phyloP scores from a whole-genome alignment of 129 eudicot genomes.

The Mikania micrantha region DNA sequence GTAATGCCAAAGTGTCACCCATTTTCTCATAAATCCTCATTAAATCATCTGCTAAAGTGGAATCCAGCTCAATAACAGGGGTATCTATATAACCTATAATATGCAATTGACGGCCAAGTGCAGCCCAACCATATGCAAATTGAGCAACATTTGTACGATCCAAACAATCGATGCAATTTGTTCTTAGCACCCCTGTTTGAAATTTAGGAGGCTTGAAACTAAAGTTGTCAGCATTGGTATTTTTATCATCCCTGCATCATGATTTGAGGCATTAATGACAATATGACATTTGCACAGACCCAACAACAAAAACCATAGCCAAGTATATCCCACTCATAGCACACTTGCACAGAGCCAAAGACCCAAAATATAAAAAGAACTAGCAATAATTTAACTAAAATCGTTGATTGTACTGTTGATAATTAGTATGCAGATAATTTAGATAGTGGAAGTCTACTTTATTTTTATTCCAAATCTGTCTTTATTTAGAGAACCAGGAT shows the following conservation, averaged over 20 bases:
- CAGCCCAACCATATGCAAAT: slow-evolving; percentile 87
- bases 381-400: neutral
- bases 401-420: neutral
- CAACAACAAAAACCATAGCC: neutral
- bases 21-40: slow-evolving; percentile 84
- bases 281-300: neutral
- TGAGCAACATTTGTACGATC: slow-evolving; percentile 98
- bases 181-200: slow-evolving; percentile 84
- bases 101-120: slow-evolving; percentile 82
- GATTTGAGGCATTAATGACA: slow-evolving; percentile 5
- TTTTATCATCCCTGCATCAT: slow-evolving; percentile 40
- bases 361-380: neutral
- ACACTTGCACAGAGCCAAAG: neutral
- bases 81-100: slow-evolving; percentile 57
- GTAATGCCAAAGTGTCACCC: slow-evolving; percentile 97
- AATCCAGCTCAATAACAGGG: slow-evolving; percentile 54
- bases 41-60: slow-evolving; percentile 58
- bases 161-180: slow-evolving; percentile 95
- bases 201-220: slow-evolving; percentile 35
- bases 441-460: neutral
- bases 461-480: neutral
- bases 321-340: too few species aligned
- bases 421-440: neutral
- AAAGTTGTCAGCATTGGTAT: slow-evolving; percentile 14
- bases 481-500: neutral